A percentile compares a stretch with the other conserved stretches of the same genome.
phyloP scores from a whole-genome alignment of 2,329 filamentous ascomycete species.

The Chrysoporthe austroafricana region DNA sequence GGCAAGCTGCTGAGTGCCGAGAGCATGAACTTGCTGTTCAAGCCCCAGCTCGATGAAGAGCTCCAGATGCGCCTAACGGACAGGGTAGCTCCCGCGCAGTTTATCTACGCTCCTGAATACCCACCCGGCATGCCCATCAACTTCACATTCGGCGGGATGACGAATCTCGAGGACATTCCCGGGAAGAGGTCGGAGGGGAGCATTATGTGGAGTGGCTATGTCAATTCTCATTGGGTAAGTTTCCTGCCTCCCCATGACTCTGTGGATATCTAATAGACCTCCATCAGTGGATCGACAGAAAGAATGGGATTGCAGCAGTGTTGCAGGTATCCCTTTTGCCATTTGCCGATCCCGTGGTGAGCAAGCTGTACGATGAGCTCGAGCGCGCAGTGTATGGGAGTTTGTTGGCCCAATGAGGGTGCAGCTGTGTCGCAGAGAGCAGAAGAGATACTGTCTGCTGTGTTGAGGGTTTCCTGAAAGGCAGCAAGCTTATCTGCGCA shows the following conservation, averaged over 20 bases:
- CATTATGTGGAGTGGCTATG: conserved; percentile 25
- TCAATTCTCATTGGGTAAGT: conserved; percentile 22
- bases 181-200: conserved; percentile 22
- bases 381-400: conserved; percentile 12
- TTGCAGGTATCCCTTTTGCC: conserved; percentile 17
- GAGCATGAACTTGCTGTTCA: conserved; percentile 32
- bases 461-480: not conserved
- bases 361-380: conserved; percentile 14
- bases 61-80: conserved; percentile 29
- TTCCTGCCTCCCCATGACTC: no score
- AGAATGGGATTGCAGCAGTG: conserved; percentile 14
- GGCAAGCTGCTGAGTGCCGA: conserved; percentile 27
- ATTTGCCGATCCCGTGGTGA: conserved; percentile 8
- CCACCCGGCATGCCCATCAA: conserved; percentile 5
- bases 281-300: conserved; percentile 21
- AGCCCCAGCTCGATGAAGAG: conserved; percentile 28
- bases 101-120: conserved; percentile 13
- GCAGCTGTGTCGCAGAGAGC: not conserved
- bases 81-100: not conserved
- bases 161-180: conserved; percentile 22
- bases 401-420: not conserved
- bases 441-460: not conserved
- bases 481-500: not conserved
- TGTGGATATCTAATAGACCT: not conserved
- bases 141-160: conserved; percentile 23